These are phyloP conservation scores for Aspergillus eucalypticola DNA, from an alignment of 2,329 filamentous ascomycete species.

Conservation along the genomic window DNA sequence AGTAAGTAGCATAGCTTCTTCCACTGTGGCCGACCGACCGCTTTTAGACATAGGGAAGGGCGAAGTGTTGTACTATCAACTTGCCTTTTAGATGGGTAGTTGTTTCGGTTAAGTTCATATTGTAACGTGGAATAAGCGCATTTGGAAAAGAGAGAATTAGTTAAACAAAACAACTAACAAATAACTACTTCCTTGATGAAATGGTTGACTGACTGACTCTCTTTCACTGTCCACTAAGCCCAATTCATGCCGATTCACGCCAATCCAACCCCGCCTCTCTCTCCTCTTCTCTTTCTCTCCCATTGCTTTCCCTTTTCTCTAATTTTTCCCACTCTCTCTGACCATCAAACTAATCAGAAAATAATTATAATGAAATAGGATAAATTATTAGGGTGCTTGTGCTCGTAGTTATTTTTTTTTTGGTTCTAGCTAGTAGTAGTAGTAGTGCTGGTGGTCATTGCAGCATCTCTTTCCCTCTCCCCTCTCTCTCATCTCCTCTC, in stretches of 20 bases:
- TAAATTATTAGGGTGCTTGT: no score
- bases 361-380: not conserved
- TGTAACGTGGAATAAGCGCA: no score
- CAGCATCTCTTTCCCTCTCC: not conserved
- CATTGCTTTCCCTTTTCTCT: constrained; percentile 7
- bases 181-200: no score
- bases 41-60: not conserved
- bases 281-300: not conserved
- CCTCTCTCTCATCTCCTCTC: not conserved
- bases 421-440: not conserved
- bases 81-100: no score
- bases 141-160: no score
- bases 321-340: not conserved
- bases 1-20: not conserved
- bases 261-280: constrained; percentile 7
- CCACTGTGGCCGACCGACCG: not conserved
- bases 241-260: not conserved
- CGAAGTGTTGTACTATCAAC: no score
- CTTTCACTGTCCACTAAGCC: not conserved
- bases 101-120: no score
- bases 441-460: not conserved
- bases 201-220: no score
- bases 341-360: not conserved
- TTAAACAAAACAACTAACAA: no score
- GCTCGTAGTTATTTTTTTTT: no score